These are phyloP conservation scores for Lactarius tabidus DNA, from an alignment of 768 basidiomycete genomes.

Conservation along the genomic window DNA sequence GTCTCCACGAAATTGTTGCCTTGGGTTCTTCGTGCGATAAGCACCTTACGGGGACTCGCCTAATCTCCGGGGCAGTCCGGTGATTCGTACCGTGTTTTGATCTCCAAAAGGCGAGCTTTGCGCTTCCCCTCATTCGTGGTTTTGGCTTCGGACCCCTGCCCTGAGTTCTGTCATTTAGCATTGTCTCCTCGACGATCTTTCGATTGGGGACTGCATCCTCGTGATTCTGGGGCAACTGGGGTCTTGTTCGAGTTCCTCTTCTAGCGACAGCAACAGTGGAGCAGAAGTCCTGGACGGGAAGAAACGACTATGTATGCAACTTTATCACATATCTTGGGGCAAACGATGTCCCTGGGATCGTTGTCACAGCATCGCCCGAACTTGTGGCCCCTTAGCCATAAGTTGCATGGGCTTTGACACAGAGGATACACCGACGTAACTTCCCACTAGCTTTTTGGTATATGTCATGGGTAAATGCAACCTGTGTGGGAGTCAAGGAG, in stretches of 20 bases:
- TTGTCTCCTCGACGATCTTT: not conserved
- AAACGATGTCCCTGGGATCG: not conserved
- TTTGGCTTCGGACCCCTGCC: not conserved
- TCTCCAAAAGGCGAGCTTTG: not conserved
- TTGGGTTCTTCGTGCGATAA: not conserved
- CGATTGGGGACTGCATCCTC: not conserved
- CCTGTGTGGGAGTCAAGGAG: constrained; percentile 10
- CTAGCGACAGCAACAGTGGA: not conserved
- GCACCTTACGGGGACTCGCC: not conserved
- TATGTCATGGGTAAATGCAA: constrained; percentile 39
- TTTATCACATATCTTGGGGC: not conserved
- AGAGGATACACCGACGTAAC: constrained; percentile 31
- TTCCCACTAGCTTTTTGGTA: constrained; percentile 35
- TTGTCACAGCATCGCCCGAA: not conserved
- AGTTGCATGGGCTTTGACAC: constrained; percentile 30
- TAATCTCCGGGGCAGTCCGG: not conserved
- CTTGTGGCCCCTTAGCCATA: constrained; percentile 11
- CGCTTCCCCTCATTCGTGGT: not conserved
- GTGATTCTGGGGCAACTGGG: not conserved
- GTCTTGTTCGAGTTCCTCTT: not conserved
- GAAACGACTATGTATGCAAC: not conserved
- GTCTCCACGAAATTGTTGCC: not conserved
- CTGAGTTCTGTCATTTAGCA: not conserved
- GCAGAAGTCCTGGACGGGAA: not conserved
- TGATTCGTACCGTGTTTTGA: not conserved